Conservation (phyloP, 805 yeast genomes). For the Teunomyces cretensis region DNA sequence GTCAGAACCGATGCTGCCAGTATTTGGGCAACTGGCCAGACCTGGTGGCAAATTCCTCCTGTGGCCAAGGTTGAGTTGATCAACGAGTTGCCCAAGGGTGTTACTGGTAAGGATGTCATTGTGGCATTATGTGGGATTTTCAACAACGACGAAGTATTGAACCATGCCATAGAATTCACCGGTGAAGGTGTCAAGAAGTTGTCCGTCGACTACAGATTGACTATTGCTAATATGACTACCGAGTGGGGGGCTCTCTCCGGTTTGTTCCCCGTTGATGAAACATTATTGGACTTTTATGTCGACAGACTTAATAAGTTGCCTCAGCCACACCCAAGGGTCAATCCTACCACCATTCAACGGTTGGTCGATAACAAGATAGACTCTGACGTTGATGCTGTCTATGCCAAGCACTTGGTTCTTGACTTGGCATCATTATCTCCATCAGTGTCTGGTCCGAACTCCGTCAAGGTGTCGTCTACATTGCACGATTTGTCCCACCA, state of each 20-base stretch:
- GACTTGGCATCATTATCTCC: constrained; percentile 84
- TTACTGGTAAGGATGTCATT: constrained; percentile 95
- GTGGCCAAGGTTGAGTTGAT: constrained; percentile 89
- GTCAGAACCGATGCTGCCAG: constrained; percentile 99
- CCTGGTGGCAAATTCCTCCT: constrained; percentile 99
- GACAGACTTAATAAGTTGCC: constrained; percentile 57
- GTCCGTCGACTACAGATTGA: constrained; percentile 79
- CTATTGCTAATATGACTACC: constrained; percentile 96
- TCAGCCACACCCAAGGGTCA: constrained; percentile 83
- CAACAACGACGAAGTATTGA: constrained; percentile 88
- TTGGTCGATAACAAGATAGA: constrained; percentile 43
- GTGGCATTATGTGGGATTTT: constrained; percentile 93
- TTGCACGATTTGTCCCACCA: constrained; percentile 70
- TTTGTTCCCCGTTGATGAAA: constrained; percentile 90
- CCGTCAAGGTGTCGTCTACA: constrained; percentile 87
- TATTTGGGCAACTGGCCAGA: constrained; percentile 99
- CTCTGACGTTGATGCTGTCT: constrained; percentile 77
- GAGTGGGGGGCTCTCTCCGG: constrained; percentile 99
- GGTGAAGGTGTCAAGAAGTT: constrained; percentile 74
- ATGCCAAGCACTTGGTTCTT: constrained; percentile 83
- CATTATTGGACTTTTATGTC: constrained; percentile 71
- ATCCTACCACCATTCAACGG: constrained; percentile 52
- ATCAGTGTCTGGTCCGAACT: constrained; percentile 93
- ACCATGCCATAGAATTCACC: constrained; percentile 90
- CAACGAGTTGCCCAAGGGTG: constrained; percentile 81